Percentiles rank a stretch among this genome's conserved stretches.
Evolutionary conservation across 345 rosid genomes (phyloP).

Genomic region (Citrus unshiu): DNA sequence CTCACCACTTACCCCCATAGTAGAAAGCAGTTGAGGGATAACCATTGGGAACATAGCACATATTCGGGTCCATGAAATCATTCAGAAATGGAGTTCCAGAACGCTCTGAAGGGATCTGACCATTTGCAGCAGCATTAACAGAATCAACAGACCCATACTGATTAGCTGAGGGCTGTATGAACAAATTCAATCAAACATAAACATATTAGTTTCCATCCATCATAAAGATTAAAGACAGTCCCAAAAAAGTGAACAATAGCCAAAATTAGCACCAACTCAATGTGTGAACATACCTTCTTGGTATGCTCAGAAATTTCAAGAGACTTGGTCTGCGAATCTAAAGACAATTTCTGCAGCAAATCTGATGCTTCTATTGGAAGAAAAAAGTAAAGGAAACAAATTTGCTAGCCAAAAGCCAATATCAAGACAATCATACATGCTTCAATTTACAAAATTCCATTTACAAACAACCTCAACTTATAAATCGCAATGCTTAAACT

Average conservation of each 20-base stretch:
- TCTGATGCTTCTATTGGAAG: constrained; percentile 62
- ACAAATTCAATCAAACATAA: background rate
- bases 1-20: constrained; percentile 41
- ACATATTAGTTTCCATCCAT: background rate
- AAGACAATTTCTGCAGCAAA: constrained; percentile 68
- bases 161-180: constrained; percentile 48
- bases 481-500: background rate
- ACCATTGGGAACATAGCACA: constrained; percentile 63
- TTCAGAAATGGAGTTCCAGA: constrained; percentile 54
- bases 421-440: background rate
- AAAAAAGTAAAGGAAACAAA: constrained; percentile 47
- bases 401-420: background rate
- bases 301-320: constrained; percentile 68
- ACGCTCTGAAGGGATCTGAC: constrained; percentile 67
- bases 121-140: constrained; percentile 34
- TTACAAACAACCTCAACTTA: background rate
- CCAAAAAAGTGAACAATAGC: background rate
- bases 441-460: background rate
- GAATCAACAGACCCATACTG: constrained; percentile 65
- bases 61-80: constrained; percentile 56
- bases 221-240: background rate
- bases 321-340: constrained; percentile 63
- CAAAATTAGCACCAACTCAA: background rate
- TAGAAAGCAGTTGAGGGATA: constrained; percentile 47
- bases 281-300: constrained; percentile 44